Evolutionary conservation across 2,329 filamentous ascomycete genomes (phyloP).

Genomic region (Paracoccidioides brasiliensis): DNA sequence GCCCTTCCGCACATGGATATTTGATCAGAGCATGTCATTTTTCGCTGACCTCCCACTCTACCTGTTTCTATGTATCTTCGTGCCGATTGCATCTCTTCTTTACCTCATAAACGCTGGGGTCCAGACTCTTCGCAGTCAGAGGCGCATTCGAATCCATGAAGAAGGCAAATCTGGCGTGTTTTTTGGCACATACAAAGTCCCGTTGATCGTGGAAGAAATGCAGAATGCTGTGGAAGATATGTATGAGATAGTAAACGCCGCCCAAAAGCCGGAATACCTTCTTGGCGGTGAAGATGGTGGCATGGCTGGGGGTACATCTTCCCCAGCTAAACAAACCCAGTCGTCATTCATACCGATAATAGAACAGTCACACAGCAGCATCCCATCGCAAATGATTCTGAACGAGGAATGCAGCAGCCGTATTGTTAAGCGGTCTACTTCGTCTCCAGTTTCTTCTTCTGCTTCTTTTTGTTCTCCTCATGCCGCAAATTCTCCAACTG

Average conservation of each 20-base stretch:
- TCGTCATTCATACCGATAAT: background rate
- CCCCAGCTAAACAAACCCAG: background rate
- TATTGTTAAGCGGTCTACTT: constrained; percentile 20
- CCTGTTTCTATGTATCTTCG: constrained; percentile 51
- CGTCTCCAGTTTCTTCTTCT: constrained; percentile 20
- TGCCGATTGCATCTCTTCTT: constrained; percentile 57
- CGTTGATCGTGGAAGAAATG: constrained; percentile 61
- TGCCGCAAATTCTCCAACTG: background rate
- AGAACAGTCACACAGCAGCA: background rate
- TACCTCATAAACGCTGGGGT: constrained; percentile 65
- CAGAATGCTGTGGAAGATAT: constrained; percentile 64
- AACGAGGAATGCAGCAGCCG: background rate
- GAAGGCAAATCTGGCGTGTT: constrained; percentile 54
- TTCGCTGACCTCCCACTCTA: constrained; percentile 49
- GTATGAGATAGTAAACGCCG: constrained; percentile 58
- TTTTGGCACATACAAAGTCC: constrained; percentile 59
- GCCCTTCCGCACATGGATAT: constrained; percentile 10
- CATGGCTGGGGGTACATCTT: constrained; percentile 11
- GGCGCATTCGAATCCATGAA: constrained; percentile 65
- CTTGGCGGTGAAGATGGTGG: constrained; percentile 42
- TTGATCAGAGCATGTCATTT: constrained; percentile 18
- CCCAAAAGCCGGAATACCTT: constrained; percentile 60
- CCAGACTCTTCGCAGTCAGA: constrained; percentile 61
- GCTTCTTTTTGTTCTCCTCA: constrained; percentile 4
- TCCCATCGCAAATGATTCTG: background rate